Conservation (phyloP, 2,329 filamentous ascomycete species). For the Cryoendolithus antarcticus region DNA sequence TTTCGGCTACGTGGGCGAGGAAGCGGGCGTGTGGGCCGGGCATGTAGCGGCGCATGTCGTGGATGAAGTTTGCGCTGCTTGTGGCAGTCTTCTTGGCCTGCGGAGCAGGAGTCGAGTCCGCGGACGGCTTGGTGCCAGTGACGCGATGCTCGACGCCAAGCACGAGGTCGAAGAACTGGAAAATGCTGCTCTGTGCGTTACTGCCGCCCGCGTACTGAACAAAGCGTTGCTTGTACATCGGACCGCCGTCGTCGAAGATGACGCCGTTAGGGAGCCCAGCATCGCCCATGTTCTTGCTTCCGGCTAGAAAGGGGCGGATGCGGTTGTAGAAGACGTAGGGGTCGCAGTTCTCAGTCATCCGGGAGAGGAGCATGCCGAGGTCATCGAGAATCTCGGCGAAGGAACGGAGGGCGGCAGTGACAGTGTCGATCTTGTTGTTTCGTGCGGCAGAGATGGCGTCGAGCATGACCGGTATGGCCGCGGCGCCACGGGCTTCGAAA, state of each 20-base stretch:
- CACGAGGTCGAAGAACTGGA: slow-evolving; percentile 93
- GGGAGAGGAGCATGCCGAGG: slow-evolving; percentile 61
- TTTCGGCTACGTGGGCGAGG: slow-evolving; percentile 61
- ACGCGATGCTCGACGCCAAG: slow-evolving; percentile 83
- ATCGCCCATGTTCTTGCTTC: slow-evolving; percentile 95
- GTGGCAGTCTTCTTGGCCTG: slow-evolving; percentile 36
- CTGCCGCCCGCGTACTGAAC: slow-evolving; percentile 85
- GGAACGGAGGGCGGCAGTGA: slow-evolving; percentile 62
- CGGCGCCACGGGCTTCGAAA: slow-evolving; percentile 83
- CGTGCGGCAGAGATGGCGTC: slow-evolving; percentile 72
- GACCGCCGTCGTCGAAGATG: slow-evolving; percentile 63
- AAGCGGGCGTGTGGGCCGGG: slow-evolving; percentile 85
- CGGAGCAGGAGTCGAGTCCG: slow-evolving; percentile 24
- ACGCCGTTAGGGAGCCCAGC: slow-evolving; percentile 81
- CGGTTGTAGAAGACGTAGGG: slow-evolving; percentile 90
- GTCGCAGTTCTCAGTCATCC: slow-evolving; percentile 94
- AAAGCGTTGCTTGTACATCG: slow-evolving; percentile 44
- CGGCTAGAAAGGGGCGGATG: slow-evolving; percentile 89
- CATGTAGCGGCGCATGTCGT: slow-evolving; percentile 97
- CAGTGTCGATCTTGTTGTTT: slow-evolving; percentile 53
- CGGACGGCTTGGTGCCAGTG: slow-evolving; percentile 56
- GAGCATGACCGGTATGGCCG: slow-evolving; percentile 80
- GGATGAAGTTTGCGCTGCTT: slow-evolving; percentile 71
- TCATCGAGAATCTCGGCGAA: slow-evolving; percentile 86
- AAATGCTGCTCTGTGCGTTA: slow-evolving; percentile 91